Evolutionary conservation across 441 rosid genomes (phyloP).

Genomic region (Pelargonium fulgidum): DNA sequence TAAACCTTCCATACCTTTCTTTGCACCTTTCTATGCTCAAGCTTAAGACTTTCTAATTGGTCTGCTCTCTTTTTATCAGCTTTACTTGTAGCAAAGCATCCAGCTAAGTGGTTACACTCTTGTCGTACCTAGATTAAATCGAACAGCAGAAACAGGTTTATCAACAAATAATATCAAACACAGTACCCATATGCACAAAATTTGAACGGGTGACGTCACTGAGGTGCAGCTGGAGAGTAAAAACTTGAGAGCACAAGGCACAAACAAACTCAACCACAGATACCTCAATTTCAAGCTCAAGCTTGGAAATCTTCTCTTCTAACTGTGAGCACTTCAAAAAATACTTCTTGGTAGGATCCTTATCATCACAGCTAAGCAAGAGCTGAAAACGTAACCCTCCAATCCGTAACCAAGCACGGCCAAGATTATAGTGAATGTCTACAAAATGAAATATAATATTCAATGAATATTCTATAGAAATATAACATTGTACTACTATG

Average conservation of each 20-base stretch:
- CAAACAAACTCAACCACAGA: slow-evolving; percentile 9
- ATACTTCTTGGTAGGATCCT: slow-evolving; percentile 81
- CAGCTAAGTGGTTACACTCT: slow-evolving; percentile 73
- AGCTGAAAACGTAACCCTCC: slow-evolving; percentile 75
- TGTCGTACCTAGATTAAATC: slow-evolving; percentile 51
- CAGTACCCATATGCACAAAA: not conserved
- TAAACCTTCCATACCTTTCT: slow-evolving; percentile 48
- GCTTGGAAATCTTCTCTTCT: slow-evolving; percentile 51
- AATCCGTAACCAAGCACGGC: slow-evolving; percentile 64
- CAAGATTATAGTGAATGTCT: slow-evolving; percentile 52
- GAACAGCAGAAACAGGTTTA: not conserved
- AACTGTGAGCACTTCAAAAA: slow-evolving; percentile 50
- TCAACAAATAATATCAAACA: slow-evolving; percentile 7
- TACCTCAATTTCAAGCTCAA: slow-evolving; percentile 77
- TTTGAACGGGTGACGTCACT: not conserved
- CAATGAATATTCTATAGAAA: not conserved
- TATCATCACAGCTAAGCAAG: slow-evolving; percentile 51
- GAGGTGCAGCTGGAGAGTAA: not conserved
- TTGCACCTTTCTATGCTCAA: slow-evolving; percentile 42
- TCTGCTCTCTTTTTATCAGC: slow-evolving; percentile 39
- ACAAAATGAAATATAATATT: slow-evolving; percentile 14
- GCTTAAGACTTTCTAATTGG: slow-evolving; percentile 41
- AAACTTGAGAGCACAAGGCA: not conserved
- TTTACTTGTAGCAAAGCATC: slow-evolving; percentile 42
- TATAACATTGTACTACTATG: too few relatives aligned